A percentile compares a stretch with the other conserved stretches of the same genome.
Conservation (phyloP, 441 rosid species). For the Populus tomentosa region DNA sequence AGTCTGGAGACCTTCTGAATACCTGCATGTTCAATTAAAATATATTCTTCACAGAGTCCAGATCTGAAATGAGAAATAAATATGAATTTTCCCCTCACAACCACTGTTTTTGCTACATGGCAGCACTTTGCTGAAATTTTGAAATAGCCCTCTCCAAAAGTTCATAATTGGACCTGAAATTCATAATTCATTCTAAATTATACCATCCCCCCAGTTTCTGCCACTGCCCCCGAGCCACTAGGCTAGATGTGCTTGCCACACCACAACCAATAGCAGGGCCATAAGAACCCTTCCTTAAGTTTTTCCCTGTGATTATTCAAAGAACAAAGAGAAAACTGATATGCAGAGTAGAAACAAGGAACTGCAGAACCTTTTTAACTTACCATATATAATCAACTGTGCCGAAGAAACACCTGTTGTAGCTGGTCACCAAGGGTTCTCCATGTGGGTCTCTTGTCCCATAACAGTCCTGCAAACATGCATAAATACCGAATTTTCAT, state of each 20-base stretch:
- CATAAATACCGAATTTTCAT: background rate
- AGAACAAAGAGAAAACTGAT: background rate
- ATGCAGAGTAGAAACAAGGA: background rate
- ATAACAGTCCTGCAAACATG: constrained; percentile 47
- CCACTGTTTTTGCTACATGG: background rate
- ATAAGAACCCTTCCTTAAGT: background rate
- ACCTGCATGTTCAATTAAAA: constrained; percentile 41
- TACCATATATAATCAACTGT: constrained; percentile 98
- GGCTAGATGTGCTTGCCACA: constrained; percentile 4
- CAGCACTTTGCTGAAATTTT: background rate
- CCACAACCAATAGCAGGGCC: background rate
- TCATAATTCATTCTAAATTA: background rate
- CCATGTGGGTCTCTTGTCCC: constrained; percentile 74
- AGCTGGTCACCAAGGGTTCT: constrained; percentile 89
- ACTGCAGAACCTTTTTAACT: constrained; percentile 3
- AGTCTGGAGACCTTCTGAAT: constrained; percentile 80
- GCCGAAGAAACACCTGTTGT: constrained; percentile 85
- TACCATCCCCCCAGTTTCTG: background rate
- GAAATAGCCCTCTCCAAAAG: background rate
- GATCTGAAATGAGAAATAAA: background rate
- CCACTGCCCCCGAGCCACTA: background rate
- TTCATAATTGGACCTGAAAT: background rate
- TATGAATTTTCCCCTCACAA: background rate
- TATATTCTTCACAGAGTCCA: background rate
- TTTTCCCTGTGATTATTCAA: background rate